Base-by-base conservation (phyloP, 2,329 filamentous ascomycete genomes). In the Calonectria pseudoturangicola region DNA sequence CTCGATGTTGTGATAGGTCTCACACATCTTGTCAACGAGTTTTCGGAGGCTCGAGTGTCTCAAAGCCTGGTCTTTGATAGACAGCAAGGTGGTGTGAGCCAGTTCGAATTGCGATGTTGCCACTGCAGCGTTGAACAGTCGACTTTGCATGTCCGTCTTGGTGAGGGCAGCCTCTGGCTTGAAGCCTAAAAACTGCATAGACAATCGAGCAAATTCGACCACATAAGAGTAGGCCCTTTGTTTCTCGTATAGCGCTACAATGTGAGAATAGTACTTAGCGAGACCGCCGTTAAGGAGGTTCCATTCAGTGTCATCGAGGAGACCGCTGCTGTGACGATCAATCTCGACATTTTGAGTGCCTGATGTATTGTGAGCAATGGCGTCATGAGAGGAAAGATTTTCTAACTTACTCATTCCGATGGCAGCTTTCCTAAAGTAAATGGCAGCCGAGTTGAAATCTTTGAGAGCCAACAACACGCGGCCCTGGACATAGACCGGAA, bases 231-330 rank as follows among this genome's bases (percentile, higher is more conserved):
- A 94, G 0, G 93, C 92, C 77, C 93, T 93, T 51, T 91, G 90
- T 77, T 90, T 91, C 82, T 98, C 96, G 80, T 94, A 98, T 1
- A 99, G 88, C 25, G 91, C 89, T 15, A 96, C 90, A 64, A 98
- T 90, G 82, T 99, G 97, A 50, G 93, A 92, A 83, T 97, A 97
- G 85, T 98, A 99, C 74, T 91, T 92, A 6, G 95, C 90, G 48
- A 96, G 88, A 2, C 96, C 97, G 69, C 91, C 91, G 80, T 95
- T 90, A 28, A 93, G 83, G 7, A 91, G 84, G 41, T 89, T 90
- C 88, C 92, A 93, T 76, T 98, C 95, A 2, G 93, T 91, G 28
- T 95, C 91, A 67, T 94, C 92, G 27, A 98, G 88, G 16, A 98
- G 89, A 10, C 92, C 91, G 51, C 89, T 87, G 78, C 90, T 92